These are phyloP conservation scores for Epichloe sylvatica DNA, from an alignment of 2,329 filamentous ascomycete species.

Conservation along the genomic window DNA sequence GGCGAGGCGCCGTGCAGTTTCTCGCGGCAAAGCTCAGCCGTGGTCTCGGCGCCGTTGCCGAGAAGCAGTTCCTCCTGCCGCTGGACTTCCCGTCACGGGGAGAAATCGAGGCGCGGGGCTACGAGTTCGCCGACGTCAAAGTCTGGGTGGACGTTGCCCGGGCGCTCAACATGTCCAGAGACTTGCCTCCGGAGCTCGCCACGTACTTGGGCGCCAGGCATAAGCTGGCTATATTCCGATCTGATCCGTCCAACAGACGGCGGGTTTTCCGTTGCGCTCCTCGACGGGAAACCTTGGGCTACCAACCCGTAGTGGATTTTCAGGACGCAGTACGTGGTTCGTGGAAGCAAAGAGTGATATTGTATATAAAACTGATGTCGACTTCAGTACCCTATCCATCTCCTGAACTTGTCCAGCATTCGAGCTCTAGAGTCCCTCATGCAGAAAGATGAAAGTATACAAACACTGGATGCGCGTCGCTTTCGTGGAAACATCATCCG, in stretches of 20 bases:
- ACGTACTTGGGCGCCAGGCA: constrained; percentile 54
- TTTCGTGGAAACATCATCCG: constrained; percentile 62
- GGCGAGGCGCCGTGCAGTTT: constrained; percentile 31
- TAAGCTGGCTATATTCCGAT: constrained; percentile 52
- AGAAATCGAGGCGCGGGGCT: constrained; percentile 45
- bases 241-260: constrained; percentile 43
- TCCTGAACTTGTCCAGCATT: constrained; percentile 52
- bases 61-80: constrained; percentile 53
- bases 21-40: constrained; percentile 36
- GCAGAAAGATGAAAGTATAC: constrained; percentile 31
- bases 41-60: constrained; percentile 35
- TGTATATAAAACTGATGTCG: not conserved
- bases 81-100: constrained; percentile 43
- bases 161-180: constrained; percentile 42
- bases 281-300: constrained; percentile 41
- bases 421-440: constrained; percentile 45
- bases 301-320: constrained; percentile 52
- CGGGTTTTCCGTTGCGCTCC: constrained; percentile 49
- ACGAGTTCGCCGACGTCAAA: constrained; percentile 44
- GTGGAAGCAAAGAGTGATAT: not conserved
- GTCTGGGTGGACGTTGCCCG: constrained; percentile 48
- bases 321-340: constrained; percentile 48
- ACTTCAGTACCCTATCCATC: constrained; percentile 51
- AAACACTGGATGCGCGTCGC: constrained; percentile 43
- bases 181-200: constrained; percentile 48